Conservation (phyloP, 768 basidiomycete genomes). For the Mycena epipterygia region DNA sequence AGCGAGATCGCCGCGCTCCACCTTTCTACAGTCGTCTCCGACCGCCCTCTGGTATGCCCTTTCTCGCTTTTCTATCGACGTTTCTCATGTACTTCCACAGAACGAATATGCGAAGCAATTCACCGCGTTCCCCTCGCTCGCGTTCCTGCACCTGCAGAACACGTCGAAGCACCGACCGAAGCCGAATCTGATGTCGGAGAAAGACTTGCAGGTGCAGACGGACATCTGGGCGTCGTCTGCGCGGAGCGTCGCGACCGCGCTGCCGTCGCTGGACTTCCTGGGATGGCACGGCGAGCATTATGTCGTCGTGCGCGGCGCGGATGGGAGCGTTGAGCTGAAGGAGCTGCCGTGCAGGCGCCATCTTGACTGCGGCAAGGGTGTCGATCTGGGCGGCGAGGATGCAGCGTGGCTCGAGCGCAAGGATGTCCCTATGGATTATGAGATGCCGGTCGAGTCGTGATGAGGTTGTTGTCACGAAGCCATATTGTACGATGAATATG, state of each 20-base stretch:
- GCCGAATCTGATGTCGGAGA: conserved; percentile 70
- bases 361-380: conserved; percentile 75
- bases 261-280: conserved; percentile 72
- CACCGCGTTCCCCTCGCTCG: conserved; percentile 60
- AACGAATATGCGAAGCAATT: conserved; percentile 68
- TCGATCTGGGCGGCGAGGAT: conserved; percentile 73
- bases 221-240: conserved; percentile 67
- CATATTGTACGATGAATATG: no score
- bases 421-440: conserved; percentile 84
- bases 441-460: no score
- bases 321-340: conserved; percentile 61
- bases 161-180: conserved; percentile 63
- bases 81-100: conserved; percentile 43
- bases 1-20: conserved; percentile 67
- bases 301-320: conserved; percentile 64
- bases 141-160: conserved; percentile 72
- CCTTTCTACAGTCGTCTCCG: conserved; percentile 64
- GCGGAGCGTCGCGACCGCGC: conserved; percentile 60
- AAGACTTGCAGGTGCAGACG: conserved; percentile 70
- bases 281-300: conserved; percentile 85
- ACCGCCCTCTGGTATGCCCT: conserved; percentile 61
- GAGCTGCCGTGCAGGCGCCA: conserved; percentile 70
- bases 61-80: not conserved
- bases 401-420: conserved; percentile 78
- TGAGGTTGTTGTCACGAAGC: no score